These are phyloP conservation scores for Aspergillus fijiensis DNA, from an alignment of 2,329 filamentous ascomycete species.

Conservation along the genomic window DNA sequence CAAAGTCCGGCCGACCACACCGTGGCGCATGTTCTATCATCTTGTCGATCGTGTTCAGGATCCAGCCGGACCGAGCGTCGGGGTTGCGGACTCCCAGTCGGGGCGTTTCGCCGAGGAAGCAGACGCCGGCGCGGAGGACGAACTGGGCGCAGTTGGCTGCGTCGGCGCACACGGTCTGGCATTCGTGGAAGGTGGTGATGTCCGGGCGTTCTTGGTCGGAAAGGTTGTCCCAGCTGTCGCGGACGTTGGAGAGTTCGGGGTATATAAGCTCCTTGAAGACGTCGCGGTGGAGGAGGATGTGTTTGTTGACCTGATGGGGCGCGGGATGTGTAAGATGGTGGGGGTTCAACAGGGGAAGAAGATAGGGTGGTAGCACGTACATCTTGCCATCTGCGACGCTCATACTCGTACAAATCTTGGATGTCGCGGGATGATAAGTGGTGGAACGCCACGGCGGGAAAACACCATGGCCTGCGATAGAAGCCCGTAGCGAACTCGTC, in stretches of 20 bases:
- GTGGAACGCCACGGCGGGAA: constrained; percentile 51
- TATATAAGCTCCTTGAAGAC: constrained; percentile 40
- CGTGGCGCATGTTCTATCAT: constrained; percentile 29
- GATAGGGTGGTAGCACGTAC: constrained; percentile 46
- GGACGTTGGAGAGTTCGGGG: constrained; percentile 30
- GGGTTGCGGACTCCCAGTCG: constrained; percentile 29
- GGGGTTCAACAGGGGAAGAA: too few relatives aligned
- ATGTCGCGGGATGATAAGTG: constrained; percentile 48
- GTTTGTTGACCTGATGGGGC: constrained; percentile 7
- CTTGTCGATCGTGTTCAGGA: constrained; percentile 28
- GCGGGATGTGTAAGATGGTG: neutral
- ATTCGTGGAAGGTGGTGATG: constrained; percentile 31
- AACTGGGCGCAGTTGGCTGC: constrained; percentile 34
- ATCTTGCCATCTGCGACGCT: constrained; percentile 58
- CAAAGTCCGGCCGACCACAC: constrained; percentile 31
- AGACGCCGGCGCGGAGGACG: constrained; percentile 28
- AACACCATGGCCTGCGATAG: constrained; percentile 51
- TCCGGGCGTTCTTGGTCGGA: constrained; percentile 31
- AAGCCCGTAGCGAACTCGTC: constrained; percentile 43
- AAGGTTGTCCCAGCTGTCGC: constrained; percentile 39
- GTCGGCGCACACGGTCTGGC: constrained; percentile 29
- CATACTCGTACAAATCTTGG: constrained; percentile 47
- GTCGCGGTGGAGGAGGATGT: constrained; percentile 36
- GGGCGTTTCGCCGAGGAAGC: constrained; percentile 33
- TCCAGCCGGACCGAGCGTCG: constrained; percentile 34